Base-by-base conservation (phyloP, 768 basidiomycete species). In the Pulveroboletus sp. region DNA sequence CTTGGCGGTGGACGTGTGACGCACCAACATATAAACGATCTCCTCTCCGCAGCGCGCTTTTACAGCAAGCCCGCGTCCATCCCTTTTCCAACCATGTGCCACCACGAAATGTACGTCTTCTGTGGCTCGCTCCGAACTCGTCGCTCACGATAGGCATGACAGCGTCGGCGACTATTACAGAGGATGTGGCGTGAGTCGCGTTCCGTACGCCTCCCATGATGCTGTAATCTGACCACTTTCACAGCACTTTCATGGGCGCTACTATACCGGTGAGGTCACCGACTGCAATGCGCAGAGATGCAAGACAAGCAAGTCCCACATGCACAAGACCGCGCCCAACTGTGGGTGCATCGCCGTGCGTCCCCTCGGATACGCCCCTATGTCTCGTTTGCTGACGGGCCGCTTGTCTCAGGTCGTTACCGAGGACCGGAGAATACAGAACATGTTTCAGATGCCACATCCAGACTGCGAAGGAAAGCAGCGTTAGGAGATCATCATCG, bases 221-320 rank as follows among this genome's bases (percentile, higher is more conserved):
- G 49, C 44, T 43, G 47, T 54, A 37, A 50, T 47, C 27, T 41
- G 38, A 51, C 50, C 43, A 11, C 39, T 6, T 37, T 34, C 19
- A 29, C 20, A 70, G 69, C 69, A 72, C 53, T 70, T 70, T 49
- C 69, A 70, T 47, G 69, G 62, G 45, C 71, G 69, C 43, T 72
- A 70, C 55, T 71, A 56, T 49, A 70, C 69, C 13, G 69, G 69
- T 31, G 43, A 63, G 10, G 61, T 67, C 0, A 37, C 43, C 11
- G 70, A 70, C 43, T 70, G 69, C 49, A 60, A 60, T 41, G 64
- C 63, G 2, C 54, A 51, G 20, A 30, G 55, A 41, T 70, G 69
- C 57, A 71, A 71, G 51, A 66, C 69, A 3, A 70, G 69, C 45
- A 59, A 58, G 31, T 44, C 60, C 10, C 69, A 70, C 54, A 67